phyloP scores from a whole-genome alignment of 1,284 basidiomycete species.

The Dichomitus squalens region DNA sequence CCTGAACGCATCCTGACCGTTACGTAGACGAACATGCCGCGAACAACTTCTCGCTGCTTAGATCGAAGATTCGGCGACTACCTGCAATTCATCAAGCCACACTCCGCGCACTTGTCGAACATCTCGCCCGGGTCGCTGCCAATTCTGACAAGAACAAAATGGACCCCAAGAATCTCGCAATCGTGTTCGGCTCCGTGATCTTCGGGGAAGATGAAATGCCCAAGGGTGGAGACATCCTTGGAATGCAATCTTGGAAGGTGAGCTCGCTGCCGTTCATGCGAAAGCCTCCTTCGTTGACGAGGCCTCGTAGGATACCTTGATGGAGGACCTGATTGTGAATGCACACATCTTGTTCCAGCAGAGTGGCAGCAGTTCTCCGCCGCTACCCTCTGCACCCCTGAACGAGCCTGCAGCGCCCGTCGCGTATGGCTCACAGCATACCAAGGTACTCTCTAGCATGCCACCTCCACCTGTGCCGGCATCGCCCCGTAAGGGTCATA shows the following conservation, averaged over 20 bases:
- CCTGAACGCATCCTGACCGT: background rate
- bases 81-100: constrained; percentile 90
- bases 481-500: constrained; percentile 15
- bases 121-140: constrained; percentile 78
- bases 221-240: constrained; percentile 73
- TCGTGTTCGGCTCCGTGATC: constrained; percentile 83
- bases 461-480: constrained; percentile 16
- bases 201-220: constrained; percentile 90
- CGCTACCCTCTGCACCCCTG: constrained; percentile 66
- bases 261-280: background rate
- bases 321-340: constrained; percentile 85
- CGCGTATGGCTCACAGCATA: constrained; percentile 70
- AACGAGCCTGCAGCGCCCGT: constrained; percentile 57
- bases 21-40: constrained; percentile 66
- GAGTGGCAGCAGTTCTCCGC: constrained; percentile 48
- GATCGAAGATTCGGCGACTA: constrained; percentile 82
- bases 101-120: constrained; percentile 85
- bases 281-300: background rate
- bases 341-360: constrained; percentile 61
- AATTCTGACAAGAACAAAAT: constrained; percentile 87
- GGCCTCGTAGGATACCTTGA: constrained; percentile 70
- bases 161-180: constrained; percentile 89
- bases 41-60: constrained; percentile 73
- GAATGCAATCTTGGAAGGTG: constrained; percentile 75
- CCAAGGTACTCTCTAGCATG: constrained; percentile 43